Percentiles rank a stretch among this genome's conserved stretches.
These are phyloP conservation scores for Tuber umbilicatum DNA, from an alignment of 495 filamentous ascomycete species.

Conservation along the genomic window DNA sequence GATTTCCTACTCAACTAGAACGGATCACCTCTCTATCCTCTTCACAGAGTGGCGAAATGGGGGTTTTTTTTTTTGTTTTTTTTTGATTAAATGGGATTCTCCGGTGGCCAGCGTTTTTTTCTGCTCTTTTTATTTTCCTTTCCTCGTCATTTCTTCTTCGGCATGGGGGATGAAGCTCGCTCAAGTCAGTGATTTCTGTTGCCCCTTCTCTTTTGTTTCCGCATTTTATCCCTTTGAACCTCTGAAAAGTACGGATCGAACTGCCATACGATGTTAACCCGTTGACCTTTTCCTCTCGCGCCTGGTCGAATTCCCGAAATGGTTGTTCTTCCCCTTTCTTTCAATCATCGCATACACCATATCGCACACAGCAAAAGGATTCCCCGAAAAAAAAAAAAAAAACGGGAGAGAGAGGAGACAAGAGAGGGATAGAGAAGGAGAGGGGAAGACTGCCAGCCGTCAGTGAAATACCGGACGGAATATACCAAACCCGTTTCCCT, in stretches of 20 bases:
- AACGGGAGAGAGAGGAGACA: neutral
- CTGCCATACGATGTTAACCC: neutral
- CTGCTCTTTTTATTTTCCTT: neutral
- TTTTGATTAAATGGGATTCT: conserved; percentile 1
- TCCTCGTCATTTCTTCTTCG: neutral
- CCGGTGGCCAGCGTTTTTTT: conserved; percentile 1
- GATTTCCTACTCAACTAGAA: neutral
- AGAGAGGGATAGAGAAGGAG: neutral
- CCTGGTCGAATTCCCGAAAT: neutral
- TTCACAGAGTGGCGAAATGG: neutral
- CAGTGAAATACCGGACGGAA: conserved; percentile 1
- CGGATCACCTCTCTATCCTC: neutral
- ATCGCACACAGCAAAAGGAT: neutral
- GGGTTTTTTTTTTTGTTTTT: neutral
- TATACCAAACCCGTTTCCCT: neutral
- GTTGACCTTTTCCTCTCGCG: neutral
- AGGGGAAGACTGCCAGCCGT: neutral
- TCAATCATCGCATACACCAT: neutral
- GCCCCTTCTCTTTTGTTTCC: neutral
- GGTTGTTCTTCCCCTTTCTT: neutral
- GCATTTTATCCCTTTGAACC: neutral
- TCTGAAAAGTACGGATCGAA: neutral
- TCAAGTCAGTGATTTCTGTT: neutral
- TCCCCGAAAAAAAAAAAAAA: neutral
- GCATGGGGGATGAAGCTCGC: neutral